These are phyloP conservation scores for Colletotrichum sp. DNA, from an alignment of 2,329 filamentous ascomycete species.

Conservation along the genomic window DNA sequence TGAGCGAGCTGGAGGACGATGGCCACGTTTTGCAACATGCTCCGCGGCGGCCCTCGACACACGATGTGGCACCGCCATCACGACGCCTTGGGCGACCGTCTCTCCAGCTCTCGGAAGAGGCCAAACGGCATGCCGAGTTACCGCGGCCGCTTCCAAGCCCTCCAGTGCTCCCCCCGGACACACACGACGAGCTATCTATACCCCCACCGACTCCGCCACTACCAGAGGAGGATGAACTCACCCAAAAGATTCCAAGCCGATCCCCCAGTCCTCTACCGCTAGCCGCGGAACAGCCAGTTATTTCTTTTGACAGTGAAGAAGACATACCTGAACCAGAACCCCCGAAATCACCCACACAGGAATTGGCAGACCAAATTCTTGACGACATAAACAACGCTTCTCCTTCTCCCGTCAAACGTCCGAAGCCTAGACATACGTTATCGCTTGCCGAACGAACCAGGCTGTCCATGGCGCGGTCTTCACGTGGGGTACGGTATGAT, in stretches of 20 bases:
- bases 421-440: slow-evolving; percentile 56
- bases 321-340: slow-evolving; percentile 15
- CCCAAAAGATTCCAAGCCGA: not conserved
- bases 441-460: slow-evolving; percentile 81
- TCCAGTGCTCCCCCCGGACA: slow-evolving; percentile 3
- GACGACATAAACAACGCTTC: slow-evolving; percentile 59
- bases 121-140: not conserved
- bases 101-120: slow-evolving; percentile 2
- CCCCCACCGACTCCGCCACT: slow-evolving; percentile 15
- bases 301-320: not conserved
- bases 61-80: not conserved
- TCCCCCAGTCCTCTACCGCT: slow-evolving; percentile 5
- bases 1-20: slow-evolving; percentile 60
- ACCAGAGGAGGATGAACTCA: slow-evolving; percentile 3
- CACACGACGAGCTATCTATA: slow-evolving; percentile 5
- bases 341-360: slow-evolving; percentile 48
- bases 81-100: not conserved
- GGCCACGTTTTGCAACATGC: slow-evolving; percentile 3
- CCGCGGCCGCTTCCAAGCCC: slow-evolving; percentile 2
- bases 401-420: slow-evolving; percentile 59
- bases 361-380: slow-evolving; percentile 61
- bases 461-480: slow-evolving; percentile 75
- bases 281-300: not conserved
- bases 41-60: not conserved
- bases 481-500: slow-evolving; percentile 33